phyloP scores from a whole-genome alignment of 805 yeast genomes.

The Wickerhamiella galacta region DNA sequence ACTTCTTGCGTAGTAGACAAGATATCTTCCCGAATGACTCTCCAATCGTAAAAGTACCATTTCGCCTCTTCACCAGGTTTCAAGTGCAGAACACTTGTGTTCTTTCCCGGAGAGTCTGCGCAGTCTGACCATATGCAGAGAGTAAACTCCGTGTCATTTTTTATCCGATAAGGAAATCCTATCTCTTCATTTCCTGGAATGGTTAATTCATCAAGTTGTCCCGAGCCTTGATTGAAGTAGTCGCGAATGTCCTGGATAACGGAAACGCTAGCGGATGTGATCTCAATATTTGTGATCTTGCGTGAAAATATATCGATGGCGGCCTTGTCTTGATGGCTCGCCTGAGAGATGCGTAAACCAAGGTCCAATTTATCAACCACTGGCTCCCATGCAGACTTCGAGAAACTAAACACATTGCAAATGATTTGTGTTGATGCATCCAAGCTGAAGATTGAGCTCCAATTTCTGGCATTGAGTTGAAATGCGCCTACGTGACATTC shows the following conservation, averaged over 20 bases:
- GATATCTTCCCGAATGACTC: slow-evolving; percentile 61
- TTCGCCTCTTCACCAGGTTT: slow-evolving; percentile 36
- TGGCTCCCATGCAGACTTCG: slow-evolving; percentile 92
- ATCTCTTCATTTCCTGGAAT: slow-evolving; percentile 45
- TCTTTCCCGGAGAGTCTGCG: slow-evolving; percentile 20
- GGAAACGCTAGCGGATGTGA: slow-evolving; percentile 70
- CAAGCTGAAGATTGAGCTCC: slow-evolving; percentile 74
- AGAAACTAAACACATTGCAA: slow-evolving; percentile 69
- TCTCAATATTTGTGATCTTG: slow-evolving; percentile 57
- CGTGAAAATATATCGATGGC: slow-evolving; percentile 58
- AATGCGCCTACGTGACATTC: slow-evolving; percentile 64
- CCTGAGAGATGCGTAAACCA: slow-evolving; percentile 46
- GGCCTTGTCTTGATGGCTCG: slow-evolving; percentile 29
- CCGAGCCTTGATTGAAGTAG: slow-evolving; percentile 20
- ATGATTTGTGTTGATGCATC: slow-evolving; percentile 46
- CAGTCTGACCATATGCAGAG: slow-evolving; percentile 67
- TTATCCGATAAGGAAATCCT: slow-evolving; percentile 63
- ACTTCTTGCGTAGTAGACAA: slow-evolving; percentile 47
- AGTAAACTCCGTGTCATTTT: slow-evolving; percentile 73
- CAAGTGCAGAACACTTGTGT: slow-evolving; percentile 17
- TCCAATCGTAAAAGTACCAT: slow-evolving; percentile 96
- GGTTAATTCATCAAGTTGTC: slow-evolving; percentile 13
- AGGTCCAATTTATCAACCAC: slow-evolving; percentile 76
- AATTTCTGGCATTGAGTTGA: slow-evolving; percentile 49
- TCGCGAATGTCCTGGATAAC: slow-evolving; percentile 52